phyloP scores from a whole-genome alignment of 73 alveolate genomes.

The Effrenium voratum region DNA sequence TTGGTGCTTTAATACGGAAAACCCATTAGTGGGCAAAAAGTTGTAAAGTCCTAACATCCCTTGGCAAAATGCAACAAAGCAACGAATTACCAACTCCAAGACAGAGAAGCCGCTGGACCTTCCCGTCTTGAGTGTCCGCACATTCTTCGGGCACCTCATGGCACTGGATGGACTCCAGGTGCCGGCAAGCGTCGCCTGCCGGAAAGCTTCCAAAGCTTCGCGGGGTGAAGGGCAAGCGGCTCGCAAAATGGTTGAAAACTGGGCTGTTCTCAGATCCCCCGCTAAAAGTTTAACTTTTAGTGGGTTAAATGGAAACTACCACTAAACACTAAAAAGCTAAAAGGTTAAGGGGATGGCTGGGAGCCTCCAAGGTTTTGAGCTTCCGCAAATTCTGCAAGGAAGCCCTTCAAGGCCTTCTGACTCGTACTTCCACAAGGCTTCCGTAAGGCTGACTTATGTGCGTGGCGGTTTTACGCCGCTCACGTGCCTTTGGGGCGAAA shows the following conservation, averaged over 20 bases:
- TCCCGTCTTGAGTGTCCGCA: not conserved
- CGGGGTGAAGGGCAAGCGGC: not conserved
- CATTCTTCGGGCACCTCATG: constrained; percentile 63
- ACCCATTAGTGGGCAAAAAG: too few species aligned
- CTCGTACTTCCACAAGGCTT: too few species aligned
- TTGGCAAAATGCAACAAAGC: too few species aligned
- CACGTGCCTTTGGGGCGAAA: too few species aligned
- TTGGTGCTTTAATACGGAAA: too few species aligned
- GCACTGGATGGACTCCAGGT: constrained; percentile 39
- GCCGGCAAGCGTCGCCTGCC: constrained; percentile 71
- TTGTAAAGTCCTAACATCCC: too few species aligned
- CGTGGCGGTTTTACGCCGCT: too few species aligned
- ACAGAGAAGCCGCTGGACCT: too few species aligned
- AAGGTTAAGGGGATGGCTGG: not conserved
- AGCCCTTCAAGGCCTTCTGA: too few species aligned
- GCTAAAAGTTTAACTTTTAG: not conserved
- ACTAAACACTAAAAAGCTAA: not conserved
- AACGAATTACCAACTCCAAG: too few species aligned
- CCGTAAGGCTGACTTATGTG: too few species aligned
- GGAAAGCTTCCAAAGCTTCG: not conserved
- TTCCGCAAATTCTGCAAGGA: not conserved
- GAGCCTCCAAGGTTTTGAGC: not conserved
- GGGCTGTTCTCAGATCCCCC: not conserved
- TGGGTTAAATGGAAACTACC: not conserved
- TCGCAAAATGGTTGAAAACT: not conserved